Base-by-base conservation (phyloP, 1,139 yeast genomes). In the Zygoascus sp. region DNA sequence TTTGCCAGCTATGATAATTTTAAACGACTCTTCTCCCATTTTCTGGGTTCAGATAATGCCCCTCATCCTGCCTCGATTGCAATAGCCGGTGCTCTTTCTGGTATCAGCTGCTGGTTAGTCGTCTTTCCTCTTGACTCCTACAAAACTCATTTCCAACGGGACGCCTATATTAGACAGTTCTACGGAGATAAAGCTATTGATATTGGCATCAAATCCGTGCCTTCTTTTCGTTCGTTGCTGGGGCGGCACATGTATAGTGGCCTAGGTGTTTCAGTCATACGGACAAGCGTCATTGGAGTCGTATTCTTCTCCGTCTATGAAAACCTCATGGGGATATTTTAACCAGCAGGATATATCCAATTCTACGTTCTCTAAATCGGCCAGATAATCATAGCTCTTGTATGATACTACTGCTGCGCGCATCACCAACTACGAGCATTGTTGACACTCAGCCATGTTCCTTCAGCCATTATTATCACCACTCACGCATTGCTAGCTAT, bases 81-180 rank as follows among this genome's bases (percentile, higher is more conserved):
- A 4, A 46, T 82, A 2, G 86, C 94, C 0, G 96, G 95, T n/a
- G 95, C 89, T 0, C 55, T 81, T 32, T 79, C 94, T 1, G 96
- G 96, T 1, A 76, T 81, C 10, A 65, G 81, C 15, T 75, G 88
- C 44, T 86, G 95, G 94, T 65, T 79, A 1, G 62, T 79, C 1
- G 80, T 86, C 2, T 87, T 83, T 66, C 96, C 96, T 0, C 63
- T 88, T 2, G 96, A 87, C 61, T 86, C 95, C 0, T 72, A 82
- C 51, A 87, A 88, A 62, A 79, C 90, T 1, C 72, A 81, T 50
- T 74, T 79, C 40, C 96, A 87, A 61, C 77, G 83, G 50, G 94
- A 86, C 57, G 73, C 83, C 8, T 84, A 86, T 32, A 71, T 81
- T 17, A 79, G 80, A 54, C 79, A 82, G n/a, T 67, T 83, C 45